Evolutionary conservation across 345 rosid species (phyloP).

Genomic region (Eucalyptus regnans): DNA sequence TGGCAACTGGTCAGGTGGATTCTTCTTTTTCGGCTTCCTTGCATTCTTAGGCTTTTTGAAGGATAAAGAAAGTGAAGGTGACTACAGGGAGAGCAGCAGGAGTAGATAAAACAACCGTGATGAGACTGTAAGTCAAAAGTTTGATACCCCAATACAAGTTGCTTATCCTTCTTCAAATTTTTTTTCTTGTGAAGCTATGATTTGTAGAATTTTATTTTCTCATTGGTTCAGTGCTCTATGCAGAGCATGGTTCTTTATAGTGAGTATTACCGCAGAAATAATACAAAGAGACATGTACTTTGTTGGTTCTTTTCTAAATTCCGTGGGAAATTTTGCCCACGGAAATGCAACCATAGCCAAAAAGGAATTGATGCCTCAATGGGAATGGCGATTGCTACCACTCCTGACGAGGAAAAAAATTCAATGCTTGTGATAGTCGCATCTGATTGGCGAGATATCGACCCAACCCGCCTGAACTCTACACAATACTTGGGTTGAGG

Average conservation of each 20-base stretch:
- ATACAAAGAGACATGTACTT: not conserved
- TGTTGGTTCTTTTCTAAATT: not conserved
- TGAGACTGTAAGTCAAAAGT: not conserved
- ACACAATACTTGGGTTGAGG: not conserved
- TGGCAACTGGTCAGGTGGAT: constrained; percentile 86
- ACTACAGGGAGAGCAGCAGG: constrained; percentile 38
- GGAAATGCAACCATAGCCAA: not conserved
- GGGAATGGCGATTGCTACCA: not conserved
- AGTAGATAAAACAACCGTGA: constrained; percentile 13
- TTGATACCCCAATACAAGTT: not conserved
- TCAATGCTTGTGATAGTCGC: not conserved
- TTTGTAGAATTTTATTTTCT: not conserved
- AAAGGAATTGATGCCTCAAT: not conserved
- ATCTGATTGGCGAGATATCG: not conserved
- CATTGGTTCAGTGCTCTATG: not conserved
- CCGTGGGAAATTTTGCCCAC: not conserved
- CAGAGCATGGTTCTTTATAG: not conserved
- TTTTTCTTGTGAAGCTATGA: not conserved
- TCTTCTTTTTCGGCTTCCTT: constrained; percentile 88
- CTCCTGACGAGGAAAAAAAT: not conserved
- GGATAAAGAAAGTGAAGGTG: constrained; percentile 68
- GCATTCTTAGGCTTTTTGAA: constrained; percentile 75
- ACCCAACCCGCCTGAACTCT: not conserved
- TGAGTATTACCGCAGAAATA: not conserved
- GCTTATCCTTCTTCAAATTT: not conserved